Evolutionary conservation across 225 moss, liverwort and hornwort species (phyloP).

Genomic region (Polytrichum commune): DNA sequence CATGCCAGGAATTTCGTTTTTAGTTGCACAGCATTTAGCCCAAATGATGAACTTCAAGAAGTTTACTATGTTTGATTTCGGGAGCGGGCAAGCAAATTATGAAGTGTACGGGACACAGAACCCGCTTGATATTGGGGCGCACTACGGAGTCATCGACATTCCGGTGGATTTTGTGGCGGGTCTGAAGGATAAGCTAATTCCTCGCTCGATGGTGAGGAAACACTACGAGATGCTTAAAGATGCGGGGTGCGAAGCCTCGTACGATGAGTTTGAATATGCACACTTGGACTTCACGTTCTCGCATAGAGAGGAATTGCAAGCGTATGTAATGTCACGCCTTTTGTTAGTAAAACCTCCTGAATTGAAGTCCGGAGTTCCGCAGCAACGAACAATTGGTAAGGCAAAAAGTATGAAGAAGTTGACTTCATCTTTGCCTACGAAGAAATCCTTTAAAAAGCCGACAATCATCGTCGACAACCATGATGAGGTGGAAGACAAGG

Average conservation of each 20-base stretch:
- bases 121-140: slow-evolving; percentile 70
- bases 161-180: slow-evolving; percentile 77
- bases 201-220: slow-evolving; percentile 56
- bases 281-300: slow-evolving; percentile 83
- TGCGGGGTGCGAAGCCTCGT: slow-evolving; percentile 55
- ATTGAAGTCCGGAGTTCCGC: not conserved
- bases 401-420: slow-evolving; percentile 19
- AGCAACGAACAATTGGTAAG: slow-evolving; percentile 11
- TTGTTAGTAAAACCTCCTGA: slow-evolving; percentile 36
- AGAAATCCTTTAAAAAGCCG: slow-evolving; percentile 19
- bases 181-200: slow-evolving; percentile 64
- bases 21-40: slow-evolving; percentile 56
- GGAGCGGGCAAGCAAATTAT: slow-evolving; percentile 41
- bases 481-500: not conserved
- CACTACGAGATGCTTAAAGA: slow-evolving; percentile 61
- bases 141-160: slow-evolving; percentile 67
- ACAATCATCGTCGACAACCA: not conserved
- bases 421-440: slow-evolving; percentile 6
- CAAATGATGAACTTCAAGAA: slow-evolving; percentile 66
- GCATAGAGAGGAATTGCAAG: slow-evolving; percentile 61
- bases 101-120: slow-evolving; percentile 56
- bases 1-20: slow-evolving; percentile 76
- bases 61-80: slow-evolving; percentile 67
- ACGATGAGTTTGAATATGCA: slow-evolving; percentile 76
- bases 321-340: slow-evolving; percentile 76